These are phyloP conservation scores for Handroanthus guayacan DNA, from an alignment of 257 asterid genomes.

Conservation along the genomic window DNA sequence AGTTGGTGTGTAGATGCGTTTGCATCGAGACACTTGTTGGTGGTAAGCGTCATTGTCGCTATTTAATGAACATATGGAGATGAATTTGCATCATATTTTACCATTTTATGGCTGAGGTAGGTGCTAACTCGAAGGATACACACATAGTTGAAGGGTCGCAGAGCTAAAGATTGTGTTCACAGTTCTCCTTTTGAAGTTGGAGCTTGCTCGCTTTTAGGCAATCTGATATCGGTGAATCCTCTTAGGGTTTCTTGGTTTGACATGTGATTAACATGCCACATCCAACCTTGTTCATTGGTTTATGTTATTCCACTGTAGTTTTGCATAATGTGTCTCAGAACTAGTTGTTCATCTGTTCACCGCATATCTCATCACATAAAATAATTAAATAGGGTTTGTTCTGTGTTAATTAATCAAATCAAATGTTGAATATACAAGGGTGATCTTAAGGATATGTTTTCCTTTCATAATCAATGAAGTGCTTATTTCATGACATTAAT, in stretches of 20 bases:
- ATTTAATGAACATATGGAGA: constrained; percentile 23
- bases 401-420: constrained; percentile 6
- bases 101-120: constrained; percentile 15
- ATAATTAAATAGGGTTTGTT: background rate
- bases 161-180: constrained; percentile 8
- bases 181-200: constrained; percentile 4
- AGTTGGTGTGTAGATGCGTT: constrained; percentile 11
- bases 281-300: background rate
- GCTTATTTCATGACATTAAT: background rate
- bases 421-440: constrained; percentile 12
- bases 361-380: background rate
- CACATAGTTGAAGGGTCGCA: background rate
- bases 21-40: constrained; percentile 24
- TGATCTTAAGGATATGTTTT: constrained; percentile 15
- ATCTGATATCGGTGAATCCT: background rate
- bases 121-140: constrained; percentile 23
- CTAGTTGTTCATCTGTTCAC: background rate
- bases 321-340: constrained; percentile 10
- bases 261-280: background rate
- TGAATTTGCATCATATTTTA: constrained; percentile 10
- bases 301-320: background rate
- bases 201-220: constrained; percentile 2
- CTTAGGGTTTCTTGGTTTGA: constrained; percentile 5
- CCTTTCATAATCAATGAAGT: background rate
- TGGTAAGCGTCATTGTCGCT: constrained; percentile 5